These are phyloP conservation scores for Sugiyamaella japonica DNA, from an alignment of 1,139 yeast genomes.

Conservation along the genomic window DNA sequence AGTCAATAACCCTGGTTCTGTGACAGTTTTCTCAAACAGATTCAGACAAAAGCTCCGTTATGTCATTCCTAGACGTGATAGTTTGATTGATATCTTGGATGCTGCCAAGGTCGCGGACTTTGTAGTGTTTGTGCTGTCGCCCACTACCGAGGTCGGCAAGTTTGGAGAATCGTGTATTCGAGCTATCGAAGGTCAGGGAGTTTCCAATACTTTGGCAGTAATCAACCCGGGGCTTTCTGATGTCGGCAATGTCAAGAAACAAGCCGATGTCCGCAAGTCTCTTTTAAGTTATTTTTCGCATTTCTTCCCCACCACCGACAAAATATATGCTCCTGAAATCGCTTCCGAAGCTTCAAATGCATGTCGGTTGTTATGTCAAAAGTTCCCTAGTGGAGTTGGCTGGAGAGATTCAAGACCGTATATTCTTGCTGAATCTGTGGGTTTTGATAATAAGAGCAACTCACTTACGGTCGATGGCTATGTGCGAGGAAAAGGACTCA, in stretches of 20 bases:
- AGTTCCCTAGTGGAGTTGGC: conserved; percentile 75
- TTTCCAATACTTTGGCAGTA: conserved; percentile 78
- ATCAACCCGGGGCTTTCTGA: conserved; percentile 61
- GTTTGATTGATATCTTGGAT: conserved; percentile 72
- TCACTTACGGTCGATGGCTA: conserved; percentile 71
- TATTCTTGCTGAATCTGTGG: conserved; percentile 66
- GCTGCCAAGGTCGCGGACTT: conserved; percentile 88
- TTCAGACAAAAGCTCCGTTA: conserved; percentile 77
- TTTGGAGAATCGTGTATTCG: conserved; percentile 89
- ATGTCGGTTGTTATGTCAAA: conserved; percentile 76
- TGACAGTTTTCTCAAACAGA: conserved; percentile 49
- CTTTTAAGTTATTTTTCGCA: conserved; percentile 79
- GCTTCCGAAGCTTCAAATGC: conserved; percentile 69
- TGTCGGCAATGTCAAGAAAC: conserved; percentile 75
- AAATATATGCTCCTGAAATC: conserved; percentile 68
- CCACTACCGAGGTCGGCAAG: conserved; percentile 75
- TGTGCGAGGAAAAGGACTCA: conserved; percentile 83
- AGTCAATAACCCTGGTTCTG: conserved; percentile 41
- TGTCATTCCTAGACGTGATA: conserved; percentile 57
- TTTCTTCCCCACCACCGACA: conserved; percentile 86
- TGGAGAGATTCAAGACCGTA: conserved; percentile 96
- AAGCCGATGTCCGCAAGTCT: conserved; percentile 74
- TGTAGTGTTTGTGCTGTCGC: conserved; percentile 83
- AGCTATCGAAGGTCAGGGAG: conserved; percentile 89
- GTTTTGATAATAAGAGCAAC: conserved; percentile 47